A percentile compares a stretch with the other conserved stretches of the same genome.
Evolutionary conservation across 305 asterid species (phyloP).

Genomic region (Solanum chacoense): DNA sequence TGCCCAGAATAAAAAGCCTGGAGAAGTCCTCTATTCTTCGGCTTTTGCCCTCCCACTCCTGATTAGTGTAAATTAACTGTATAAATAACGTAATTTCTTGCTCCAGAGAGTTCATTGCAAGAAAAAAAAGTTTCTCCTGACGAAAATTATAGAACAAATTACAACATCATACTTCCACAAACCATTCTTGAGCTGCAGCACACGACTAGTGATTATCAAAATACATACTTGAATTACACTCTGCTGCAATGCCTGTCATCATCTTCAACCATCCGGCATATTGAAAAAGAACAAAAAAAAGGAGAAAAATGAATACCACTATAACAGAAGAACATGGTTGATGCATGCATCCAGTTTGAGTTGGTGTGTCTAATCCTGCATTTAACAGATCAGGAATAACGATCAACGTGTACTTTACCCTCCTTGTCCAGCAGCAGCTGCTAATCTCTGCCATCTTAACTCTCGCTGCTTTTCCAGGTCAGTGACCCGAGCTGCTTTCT

Average conservation of each 20-base stretch:
- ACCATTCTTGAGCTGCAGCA: constrained; percentile 30
- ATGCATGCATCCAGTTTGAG: constrained; percentile 10
- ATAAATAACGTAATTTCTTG: neutral
- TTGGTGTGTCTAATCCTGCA: neutral
- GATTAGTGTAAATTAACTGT: neutral
- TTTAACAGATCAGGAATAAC: neutral
- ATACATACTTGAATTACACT: constrained; percentile 39
- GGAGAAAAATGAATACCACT: constrained; percentile 10
- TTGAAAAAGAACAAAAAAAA: constrained; percentile 8
- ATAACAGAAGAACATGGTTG: constrained; percentile 8
- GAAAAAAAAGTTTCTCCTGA: constrained; percentile 6
- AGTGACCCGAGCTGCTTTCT: constrained; percentile 33
- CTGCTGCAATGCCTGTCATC: constrained; percentile 26
- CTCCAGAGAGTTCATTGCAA: neutral
- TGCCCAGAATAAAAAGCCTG: neutral
- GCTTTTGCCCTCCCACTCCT: neutral
- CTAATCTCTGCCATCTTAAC: constrained; percentile 62
- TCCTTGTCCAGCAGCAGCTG: constrained; percentile 38
- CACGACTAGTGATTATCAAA: constrained; percentile 9
- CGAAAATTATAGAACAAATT: constrained; percentile 18
- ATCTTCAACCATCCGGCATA: constrained; percentile 21
- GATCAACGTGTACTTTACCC: constrained; percentile 10
- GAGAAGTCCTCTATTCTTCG: neutral
- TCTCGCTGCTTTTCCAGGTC: constrained; percentile 49
- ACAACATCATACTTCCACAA: constrained; percentile 28